Base-by-base conservation (phyloP, 805 yeast species). In the Sugiyamaella valdiviana region DNA sequence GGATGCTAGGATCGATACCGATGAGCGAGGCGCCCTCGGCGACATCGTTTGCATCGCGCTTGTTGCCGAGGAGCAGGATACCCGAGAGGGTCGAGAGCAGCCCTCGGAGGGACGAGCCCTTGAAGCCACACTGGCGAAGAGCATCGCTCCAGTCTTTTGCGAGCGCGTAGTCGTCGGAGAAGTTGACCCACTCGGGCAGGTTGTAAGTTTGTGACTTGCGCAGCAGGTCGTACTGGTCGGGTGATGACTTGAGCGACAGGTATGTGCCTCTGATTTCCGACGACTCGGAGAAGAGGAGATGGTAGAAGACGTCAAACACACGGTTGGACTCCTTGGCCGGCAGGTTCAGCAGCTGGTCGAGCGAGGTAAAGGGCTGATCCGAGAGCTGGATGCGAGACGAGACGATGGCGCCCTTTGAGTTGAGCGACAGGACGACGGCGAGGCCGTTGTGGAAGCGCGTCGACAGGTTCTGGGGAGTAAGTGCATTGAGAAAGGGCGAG, bases 91-190 rank as follows among this genome's bases (percentile, higher is more conserved):
- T 53, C 21, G 67, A 55, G 41, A 69, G 51, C 23, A 69, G 51
- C 1, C 66, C 61, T 6, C 68, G 55, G 21, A 64, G 53, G 12
- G 60, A 46, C 22, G 67, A 60, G n/a, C 64, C 64, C 35, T 56
- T 55, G 39, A 68, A 59, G 10, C 70, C 63, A 37, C 69, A 61
- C 40, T 62, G 64, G 2, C 57, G 40, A 15, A 66, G 56, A 5
- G 71, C 64, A 43, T 65, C 68, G 7, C 65, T 57, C 74, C 74
- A 69, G 51, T 69, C 73, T 36, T 63, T 61, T 7, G 71, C 72
- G 21, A 67, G 53, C 1, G 71, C 67, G 29, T 63, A 54, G 49
- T 67, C 71, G 42, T 67, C 71, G 1, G 70, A 63, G 44, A 59
- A 57, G 20, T 54, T 51, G 39, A 66, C 68, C 69, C 68, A 67